Percentiles rank a stretch among this genome's conserved stretches.
Conservation (phyloP, 2,329 filamentous ascomycete species). For the Fusarium redolens region DNA sequence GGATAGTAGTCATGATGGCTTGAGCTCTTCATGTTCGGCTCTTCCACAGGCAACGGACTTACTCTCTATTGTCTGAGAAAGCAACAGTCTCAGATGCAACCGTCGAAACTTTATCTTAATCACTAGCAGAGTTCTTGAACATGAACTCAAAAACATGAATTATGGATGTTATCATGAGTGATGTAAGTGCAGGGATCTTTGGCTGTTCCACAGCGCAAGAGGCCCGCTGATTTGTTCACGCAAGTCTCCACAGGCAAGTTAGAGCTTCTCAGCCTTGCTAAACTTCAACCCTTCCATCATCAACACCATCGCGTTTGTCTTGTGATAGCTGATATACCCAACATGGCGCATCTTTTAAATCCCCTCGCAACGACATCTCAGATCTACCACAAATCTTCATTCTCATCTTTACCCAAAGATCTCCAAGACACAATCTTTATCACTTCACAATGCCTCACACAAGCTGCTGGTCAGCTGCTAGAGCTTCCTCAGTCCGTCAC, state of each 20-base stretch:
- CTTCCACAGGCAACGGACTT: neutral
- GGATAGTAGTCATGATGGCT: neutral
- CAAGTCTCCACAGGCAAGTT: constrained; percentile 20
- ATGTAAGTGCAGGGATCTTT: constrained; percentile 15
- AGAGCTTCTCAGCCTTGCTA: constrained; percentile 38
- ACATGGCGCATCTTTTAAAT: constrained; percentile 74
- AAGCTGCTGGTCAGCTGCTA: constrained; percentile 83
- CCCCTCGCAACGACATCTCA: constrained; percentile 79
- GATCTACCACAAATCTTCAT: constrained; percentile 66
- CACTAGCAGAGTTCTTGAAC: neutral
- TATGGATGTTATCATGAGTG: neutral
- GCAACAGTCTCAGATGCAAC: too few species aligned
- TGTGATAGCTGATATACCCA: neutral
- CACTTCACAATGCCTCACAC: constrained; percentile 77
- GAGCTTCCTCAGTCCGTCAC: constrained; percentile 87
- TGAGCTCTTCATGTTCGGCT: neutral
- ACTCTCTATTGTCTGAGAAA: neutral
- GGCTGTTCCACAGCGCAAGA: constrained; percentile 9
- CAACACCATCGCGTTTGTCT: neutral
- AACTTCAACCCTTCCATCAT: constrained; percentile 27
- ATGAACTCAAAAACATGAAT: neutral
- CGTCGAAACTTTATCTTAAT: rapidly evolving
- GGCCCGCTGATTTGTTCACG: constrained; percentile 16
- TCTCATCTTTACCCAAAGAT: constrained; percentile 71
- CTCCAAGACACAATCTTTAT: constrained; percentile 79